Conservation (phyloP, 2,329 filamentous ascomycete genomes). For the Didymella glomerata region DNA sequence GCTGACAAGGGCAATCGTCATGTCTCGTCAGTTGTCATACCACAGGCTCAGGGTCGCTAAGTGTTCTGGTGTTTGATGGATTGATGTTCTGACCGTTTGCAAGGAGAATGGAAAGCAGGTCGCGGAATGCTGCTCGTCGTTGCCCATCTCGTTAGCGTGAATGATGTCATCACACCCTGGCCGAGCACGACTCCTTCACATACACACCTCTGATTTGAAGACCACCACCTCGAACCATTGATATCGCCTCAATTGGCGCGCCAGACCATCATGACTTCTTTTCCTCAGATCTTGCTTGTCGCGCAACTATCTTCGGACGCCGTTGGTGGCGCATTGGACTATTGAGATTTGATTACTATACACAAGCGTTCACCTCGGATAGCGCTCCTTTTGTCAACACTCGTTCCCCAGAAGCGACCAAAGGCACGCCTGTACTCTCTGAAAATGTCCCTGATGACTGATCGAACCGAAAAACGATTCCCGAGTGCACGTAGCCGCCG, state of each 20-base stretch:
- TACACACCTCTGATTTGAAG: background rate
- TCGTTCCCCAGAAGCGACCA: background rate
- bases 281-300: background rate
- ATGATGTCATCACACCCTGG: background rate
- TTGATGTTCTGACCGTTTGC: background rate
- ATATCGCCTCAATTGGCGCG: background rate
- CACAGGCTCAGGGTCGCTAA: background rate
- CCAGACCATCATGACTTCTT: background rate
- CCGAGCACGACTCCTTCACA: background rate
- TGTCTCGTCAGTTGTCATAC: background rate
- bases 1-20: too few relatives aligned
- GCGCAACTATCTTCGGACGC: background rate
- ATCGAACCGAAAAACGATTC: conserved; percentile 2
- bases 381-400: conserved; percentile 2
- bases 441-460: conserved; percentile 2
- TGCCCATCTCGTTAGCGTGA: background rate
- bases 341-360: conserved; percentile 14
- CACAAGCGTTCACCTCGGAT: conserved; percentile 10
- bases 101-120: background rate
- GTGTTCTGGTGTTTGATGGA: too few relatives aligned
- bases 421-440: background rate
- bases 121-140: background rate
- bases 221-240: background rate
- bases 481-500: background rate
- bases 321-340: background rate